These are phyloP conservation scores for Multifurca ochricompacta DNA, from an alignment of 768 basidiomycete species.

Conservation along the genomic window DNA sequence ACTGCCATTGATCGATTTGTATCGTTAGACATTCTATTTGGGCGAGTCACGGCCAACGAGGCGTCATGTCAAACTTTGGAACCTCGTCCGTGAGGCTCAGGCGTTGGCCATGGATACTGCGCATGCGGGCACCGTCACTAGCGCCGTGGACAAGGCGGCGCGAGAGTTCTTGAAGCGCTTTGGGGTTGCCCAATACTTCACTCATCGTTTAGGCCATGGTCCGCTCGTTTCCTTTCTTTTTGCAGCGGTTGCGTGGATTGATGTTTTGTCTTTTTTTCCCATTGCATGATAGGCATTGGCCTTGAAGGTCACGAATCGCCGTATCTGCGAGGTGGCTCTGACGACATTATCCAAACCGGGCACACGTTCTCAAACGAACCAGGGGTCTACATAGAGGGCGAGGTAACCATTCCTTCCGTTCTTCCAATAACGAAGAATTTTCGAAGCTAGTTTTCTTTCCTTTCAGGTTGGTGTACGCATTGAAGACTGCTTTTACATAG, in stretches of 20 bases:
- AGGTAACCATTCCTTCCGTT: slow-evolving; percentile 35
- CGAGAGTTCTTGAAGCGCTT: slow-evolving; percentile 38
- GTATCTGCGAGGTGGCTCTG: slow-evolving; percentile 66
- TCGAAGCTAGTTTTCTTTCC: slow-evolving; percentile 1
- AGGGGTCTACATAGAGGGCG: slow-evolving; percentile 62
- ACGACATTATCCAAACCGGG: slow-evolving; percentile 48
- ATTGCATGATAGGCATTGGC: slow-evolving; percentile 54
- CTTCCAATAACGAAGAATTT: slow-evolving; percentile 9
- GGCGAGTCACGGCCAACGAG: slow-evolving; percentile 45
- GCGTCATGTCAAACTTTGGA: slow-evolving; percentile 53
- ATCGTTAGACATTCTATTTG: slow-evolving; percentile 57
- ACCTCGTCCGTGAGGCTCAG: slow-evolving; percentile 58
- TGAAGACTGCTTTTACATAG: slow-evolving; percentile 76
- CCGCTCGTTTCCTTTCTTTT: background rate
- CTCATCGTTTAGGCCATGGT: slow-evolving; percentile 80
- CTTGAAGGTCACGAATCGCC: slow-evolving; percentile 78
- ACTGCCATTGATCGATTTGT: slow-evolving; percentile 2
- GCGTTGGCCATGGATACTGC: slow-evolving; percentile 42
- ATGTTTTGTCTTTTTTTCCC: background rate
- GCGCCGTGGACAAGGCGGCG: slow-evolving; percentile 56
- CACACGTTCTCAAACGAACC: slow-evolving; percentile 83
- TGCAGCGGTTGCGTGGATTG: background rate
- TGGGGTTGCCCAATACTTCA: slow-evolving; percentile 56
- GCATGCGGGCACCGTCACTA: slow-evolving; percentile 39
- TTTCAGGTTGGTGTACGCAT: slow-evolving; percentile 65